Percentiles rank a stretch among this genome's conserved stretches.
Evolutionary conservation across 106 monocot species (phyloP).

Genomic region (Narthecium ossifragum): DNA sequence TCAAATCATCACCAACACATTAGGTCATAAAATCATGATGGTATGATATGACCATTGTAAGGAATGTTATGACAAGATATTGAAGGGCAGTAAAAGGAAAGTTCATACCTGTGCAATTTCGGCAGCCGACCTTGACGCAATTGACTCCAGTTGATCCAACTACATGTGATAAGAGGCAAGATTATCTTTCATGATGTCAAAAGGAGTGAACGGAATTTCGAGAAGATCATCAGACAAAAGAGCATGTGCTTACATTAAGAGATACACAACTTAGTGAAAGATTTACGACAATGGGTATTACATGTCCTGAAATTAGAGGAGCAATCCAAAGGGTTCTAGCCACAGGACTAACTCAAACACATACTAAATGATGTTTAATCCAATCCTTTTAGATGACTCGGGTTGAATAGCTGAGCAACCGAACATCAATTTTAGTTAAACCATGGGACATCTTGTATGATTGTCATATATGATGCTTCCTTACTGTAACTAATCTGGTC

Average conservation of each 20-base stretch:
- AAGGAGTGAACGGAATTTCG: neutral
- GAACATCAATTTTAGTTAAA: no score
- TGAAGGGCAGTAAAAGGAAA: neutral
- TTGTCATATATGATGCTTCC: no score
- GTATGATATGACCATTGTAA: no score
- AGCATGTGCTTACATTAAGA: neutral
- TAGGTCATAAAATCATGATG: no score
- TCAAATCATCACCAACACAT: no score
- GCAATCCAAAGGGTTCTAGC: neutral
- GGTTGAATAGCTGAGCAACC: no score
- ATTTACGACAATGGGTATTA: neutral
- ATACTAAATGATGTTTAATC: no score
- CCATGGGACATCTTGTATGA: no score
- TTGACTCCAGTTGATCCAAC: slow-evolving; percentile 29
- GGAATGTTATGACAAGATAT: no score
- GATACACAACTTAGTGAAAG: no score
- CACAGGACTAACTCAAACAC: neutral
- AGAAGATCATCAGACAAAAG: neutral
- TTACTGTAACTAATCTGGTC: no score
- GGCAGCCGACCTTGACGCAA: neutral
- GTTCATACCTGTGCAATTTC: slow-evolving; percentile 22
- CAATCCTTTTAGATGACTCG: no score
- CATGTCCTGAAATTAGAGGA: neutral
- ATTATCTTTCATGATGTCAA: neutral
- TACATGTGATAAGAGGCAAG: slow-evolving; percentile 7